Evolutionary conservation across 2,329 filamentous ascomycete genomes (phyloP).

Genomic region (Blastomyces parvus): DNA sequence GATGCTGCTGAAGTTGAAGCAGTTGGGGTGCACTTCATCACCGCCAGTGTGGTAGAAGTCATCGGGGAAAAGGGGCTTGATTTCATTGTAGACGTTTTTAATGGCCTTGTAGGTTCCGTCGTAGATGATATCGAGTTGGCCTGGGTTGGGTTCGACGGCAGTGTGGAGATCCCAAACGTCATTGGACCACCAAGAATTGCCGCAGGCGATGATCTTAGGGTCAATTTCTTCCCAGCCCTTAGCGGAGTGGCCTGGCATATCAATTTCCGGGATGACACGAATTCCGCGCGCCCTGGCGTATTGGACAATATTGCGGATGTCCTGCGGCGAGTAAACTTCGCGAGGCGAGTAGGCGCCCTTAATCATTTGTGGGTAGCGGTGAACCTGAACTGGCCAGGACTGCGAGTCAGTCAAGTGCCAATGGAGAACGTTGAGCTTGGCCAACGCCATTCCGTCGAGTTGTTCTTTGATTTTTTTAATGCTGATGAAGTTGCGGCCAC

Average conservation of each 20-base stretch:
- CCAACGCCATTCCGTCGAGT: constrained; percentile 46
- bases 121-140: constrained; percentile 48
- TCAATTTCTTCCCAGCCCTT: constrained; percentile 50
- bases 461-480: constrained; percentile 45
- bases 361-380: constrained; percentile 44
- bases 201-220: constrained; percentile 47
- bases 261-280: constrained; percentile 53
- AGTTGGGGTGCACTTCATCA: constrained; percentile 47
- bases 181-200: constrained; percentile 52
- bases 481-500: constrained; percentile 47
- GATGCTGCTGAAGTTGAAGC: constrained; percentile 48
- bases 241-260: constrained; percentile 52
- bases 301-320: constrained; percentile 38
- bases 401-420: constrained; percentile 50
- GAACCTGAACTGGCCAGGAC: constrained; percentile 46
- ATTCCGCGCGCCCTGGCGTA: constrained; percentile 48
- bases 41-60: constrained; percentile 48
- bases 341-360: constrained; percentile 46
- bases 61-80: constrained; percentile 44
- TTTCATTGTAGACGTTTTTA: constrained; percentile 45
- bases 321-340: constrained; percentile 38
- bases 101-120: constrained; percentile 48
- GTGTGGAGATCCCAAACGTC: constrained; percentile 47
- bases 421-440: constrained; percentile 50
- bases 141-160: constrained; percentile 48